phyloP scores from a whole-genome alignment of 768 basidiomycete species.

The Russula earlei region DNA sequence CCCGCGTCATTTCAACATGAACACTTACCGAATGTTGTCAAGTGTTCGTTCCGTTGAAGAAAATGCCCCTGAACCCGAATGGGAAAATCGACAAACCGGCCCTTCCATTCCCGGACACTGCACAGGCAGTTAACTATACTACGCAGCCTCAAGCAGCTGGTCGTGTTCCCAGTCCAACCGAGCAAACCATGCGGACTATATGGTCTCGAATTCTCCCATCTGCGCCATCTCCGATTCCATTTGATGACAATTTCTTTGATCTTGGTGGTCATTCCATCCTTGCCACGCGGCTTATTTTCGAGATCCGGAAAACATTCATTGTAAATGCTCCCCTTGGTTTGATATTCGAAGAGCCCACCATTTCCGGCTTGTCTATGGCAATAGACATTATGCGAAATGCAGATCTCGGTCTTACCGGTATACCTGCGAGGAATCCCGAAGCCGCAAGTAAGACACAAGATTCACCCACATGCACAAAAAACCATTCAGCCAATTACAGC shows the following conservation, averaged over 20 bases:
- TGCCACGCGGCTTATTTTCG: constrained; percentile 93
- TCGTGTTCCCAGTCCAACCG: constrained; percentile 51
- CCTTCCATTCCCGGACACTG: constrained; percentile 97
- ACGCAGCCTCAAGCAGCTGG: constrained; percentile 28
- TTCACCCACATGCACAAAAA: neutral
- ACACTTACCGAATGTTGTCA: constrained; percentile 6
- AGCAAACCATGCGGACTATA: constrained; percentile 71
- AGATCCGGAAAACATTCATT: constrained; percentile 87
- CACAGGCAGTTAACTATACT: constrained; percentile 44
- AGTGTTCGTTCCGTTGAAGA: constrained; percentile 91
- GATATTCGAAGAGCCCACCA: constrained; percentile 86
- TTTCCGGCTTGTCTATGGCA: constrained; percentile 63
- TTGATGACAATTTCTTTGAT: constrained; percentile 96
- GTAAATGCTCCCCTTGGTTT: constrained; percentile 86
- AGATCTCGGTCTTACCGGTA: constrained; percentile 64
- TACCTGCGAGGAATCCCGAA: constrained; percentile 16
- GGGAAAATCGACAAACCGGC: constrained; percentile 99
- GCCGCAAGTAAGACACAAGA: neutral
- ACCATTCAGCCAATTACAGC: constrained; percentile 33
- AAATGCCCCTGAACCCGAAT: constrained; percentile 98
- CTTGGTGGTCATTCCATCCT: constrained; percentile 97
- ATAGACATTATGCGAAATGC: constrained; percentile 67
- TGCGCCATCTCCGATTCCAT: constrained; percentile 64
- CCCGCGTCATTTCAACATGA: neutral
- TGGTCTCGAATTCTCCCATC: constrained; percentile 79